phyloP scores from a whole-genome alignment of 2,329 filamentous ascomycete species.

The Alternaria arbusti region DNA sequence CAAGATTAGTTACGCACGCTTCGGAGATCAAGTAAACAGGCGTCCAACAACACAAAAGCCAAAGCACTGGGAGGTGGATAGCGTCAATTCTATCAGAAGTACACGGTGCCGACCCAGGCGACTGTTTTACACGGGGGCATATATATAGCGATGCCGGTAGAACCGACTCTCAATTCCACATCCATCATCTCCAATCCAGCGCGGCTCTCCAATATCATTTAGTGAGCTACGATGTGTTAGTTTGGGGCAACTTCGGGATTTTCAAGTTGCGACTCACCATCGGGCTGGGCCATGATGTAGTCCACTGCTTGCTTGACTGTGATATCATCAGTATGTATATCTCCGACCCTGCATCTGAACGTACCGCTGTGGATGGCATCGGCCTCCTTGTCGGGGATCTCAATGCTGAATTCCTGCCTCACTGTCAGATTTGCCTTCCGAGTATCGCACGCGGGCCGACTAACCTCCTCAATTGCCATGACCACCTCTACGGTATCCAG shows the following conservation, averaged over 20 bases:
- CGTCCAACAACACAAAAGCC: constrained; percentile 10
- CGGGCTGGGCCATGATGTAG: constrained; percentile 91
- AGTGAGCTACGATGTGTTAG: constrained; percentile 46
- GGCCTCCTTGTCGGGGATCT: constrained; percentile 97
- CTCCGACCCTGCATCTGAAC: constrained; percentile 44
- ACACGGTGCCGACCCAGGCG: constrained; percentile 44
- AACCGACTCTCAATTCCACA: constrained; percentile 40
- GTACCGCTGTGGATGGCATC: constrained; percentile 92
- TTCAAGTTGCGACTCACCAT: constrained; percentile 67
- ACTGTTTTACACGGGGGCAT: constrained; percentile 49
- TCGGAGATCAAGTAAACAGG: constrained; percentile 3
- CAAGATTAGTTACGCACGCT: constrained; percentile 26
- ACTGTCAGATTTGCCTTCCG: constrained; percentile 17
- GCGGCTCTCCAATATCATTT: constrained; percentile 22
- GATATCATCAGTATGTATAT: constrained; percentile 40
- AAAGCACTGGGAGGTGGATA: constrained; percentile 32
- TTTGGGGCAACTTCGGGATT: not conserved
- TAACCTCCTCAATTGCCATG: constrained; percentile 98
- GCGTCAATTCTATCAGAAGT: constrained; percentile 46
- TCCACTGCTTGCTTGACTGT: constrained; percentile 91
- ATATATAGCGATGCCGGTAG: constrained; percentile 46
- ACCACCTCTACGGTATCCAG: constrained; percentile 99
- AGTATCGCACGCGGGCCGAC: constrained; percentile 23
- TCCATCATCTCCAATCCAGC: constrained; percentile 31
- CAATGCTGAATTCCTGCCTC: constrained; percentile 79